phyloP scores from a whole-genome alignment of 2,329 filamentous ascomycete genomes.

The Nemania serpens region DNA sequence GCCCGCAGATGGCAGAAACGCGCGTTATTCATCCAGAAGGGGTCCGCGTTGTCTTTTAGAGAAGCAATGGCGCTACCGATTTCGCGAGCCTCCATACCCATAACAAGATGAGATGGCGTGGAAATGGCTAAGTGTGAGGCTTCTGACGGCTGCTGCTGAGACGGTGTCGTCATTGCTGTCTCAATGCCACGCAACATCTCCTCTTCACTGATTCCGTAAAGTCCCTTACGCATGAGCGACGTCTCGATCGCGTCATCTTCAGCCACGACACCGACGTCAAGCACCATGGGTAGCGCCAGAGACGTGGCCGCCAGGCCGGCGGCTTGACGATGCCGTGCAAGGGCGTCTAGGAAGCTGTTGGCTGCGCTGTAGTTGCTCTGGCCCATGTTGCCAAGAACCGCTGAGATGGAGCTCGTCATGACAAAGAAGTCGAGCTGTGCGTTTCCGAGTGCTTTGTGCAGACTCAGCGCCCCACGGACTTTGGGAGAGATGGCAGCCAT shows the following conservation, averaged over 20 bases:
- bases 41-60: conserved; percentile 24
- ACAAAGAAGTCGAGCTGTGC: conserved; percentile 34
- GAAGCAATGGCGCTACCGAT: conserved; percentile 19
- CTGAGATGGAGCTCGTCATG: conserved; percentile 35
- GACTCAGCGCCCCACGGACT: conserved; percentile 25
- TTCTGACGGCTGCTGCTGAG: not conserved
- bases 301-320: conserved; percentile 21
- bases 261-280: conserved; percentile 31
- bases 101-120: conserved; percentile 20
- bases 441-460: conserved; percentile 25
- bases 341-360: conserved; percentile 31
- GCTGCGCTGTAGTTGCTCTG: conserved; percentile 33
- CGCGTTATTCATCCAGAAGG: conserved; percentile 37
- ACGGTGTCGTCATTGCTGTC: conserved; percentile 31
- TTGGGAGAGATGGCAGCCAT: conserved; percentile 25
- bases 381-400: conserved; percentile 28
- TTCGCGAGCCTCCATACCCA: conserved; percentile 30
- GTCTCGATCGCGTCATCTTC: conserved; percentile 32
- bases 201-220: conserved; percentile 40
- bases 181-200: conserved; percentile 34
- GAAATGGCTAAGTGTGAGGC: not conserved
- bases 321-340: conserved; percentile 22
- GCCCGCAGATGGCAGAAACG: conserved; percentile 31
- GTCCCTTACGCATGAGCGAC: conserved; percentile 34
- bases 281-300: conserved; percentile 30